Conservation (phyloP, 352 stramenopile species). For the Phytopythium chamaehyphon region DNA sequence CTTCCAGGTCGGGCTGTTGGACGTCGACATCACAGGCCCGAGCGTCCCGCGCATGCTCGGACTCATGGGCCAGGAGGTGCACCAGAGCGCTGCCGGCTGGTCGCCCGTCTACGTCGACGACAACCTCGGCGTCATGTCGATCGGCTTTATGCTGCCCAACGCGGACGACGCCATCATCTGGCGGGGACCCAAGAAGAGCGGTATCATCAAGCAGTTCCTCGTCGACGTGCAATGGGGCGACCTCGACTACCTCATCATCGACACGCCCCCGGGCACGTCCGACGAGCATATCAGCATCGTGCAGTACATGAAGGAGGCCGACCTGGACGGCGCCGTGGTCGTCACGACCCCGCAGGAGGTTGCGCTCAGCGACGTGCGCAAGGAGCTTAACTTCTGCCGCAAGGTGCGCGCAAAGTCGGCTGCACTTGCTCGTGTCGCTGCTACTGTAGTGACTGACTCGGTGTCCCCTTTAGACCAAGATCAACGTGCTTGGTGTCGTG, state of each 20-base stretch:
- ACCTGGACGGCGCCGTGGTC: constrained; percentile 95
- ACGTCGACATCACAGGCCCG: constrained; percentile 99
- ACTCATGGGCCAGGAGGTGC: constrained; percentile 91
- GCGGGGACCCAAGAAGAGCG: constrained; percentile 99
- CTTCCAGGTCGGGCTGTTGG: constrained; percentile 96
- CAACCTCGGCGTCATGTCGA: constrained; percentile 99
- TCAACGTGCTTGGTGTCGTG: constrained; percentile 89
- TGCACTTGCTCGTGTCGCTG: too few species aligned
- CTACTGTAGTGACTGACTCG: constrained; percentile 4
- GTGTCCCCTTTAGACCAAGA: constrained; percentile 58
- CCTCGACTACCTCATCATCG: constrained; percentile 99
- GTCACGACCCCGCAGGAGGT: constrained; percentile 99
- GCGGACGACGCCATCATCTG: constrained; percentile 99
- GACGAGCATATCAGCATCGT: constrained; percentile 99
- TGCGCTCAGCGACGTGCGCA: constrained; percentile 98
- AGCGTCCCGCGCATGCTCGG: constrained; percentile 98
- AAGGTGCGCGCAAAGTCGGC: constrained; percentile 77
- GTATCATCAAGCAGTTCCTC: constrained; percentile 99
- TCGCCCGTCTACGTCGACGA: constrained; percentile 98
- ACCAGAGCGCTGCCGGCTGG: constrained; percentile 98
- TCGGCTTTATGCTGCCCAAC: constrained; percentile 98
- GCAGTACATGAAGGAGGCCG: constrained; percentile 97
- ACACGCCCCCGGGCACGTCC: constrained; percentile 98
- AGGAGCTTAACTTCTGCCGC: constrained; percentile 99
- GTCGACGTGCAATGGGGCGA: constrained; percentile 99